These are phyloP conservation scores for Claviceps monticola DNA, from an alignment of 2,329 filamentous ascomycete genomes.

Conservation along the genomic window DNA sequence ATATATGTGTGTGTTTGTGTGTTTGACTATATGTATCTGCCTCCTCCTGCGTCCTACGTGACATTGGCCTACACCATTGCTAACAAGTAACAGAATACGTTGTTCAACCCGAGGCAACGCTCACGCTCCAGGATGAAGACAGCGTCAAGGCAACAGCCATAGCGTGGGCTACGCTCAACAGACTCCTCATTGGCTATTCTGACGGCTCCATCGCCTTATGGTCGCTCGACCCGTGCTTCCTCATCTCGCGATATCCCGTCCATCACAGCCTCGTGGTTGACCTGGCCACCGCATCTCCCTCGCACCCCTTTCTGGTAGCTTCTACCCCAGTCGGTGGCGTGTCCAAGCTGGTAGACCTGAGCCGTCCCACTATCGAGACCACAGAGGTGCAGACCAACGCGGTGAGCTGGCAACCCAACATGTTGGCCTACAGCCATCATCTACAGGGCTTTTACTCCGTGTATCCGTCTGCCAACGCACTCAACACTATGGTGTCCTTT, in stretches of 20 bases:
- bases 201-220: slow-evolving; percentile 44
- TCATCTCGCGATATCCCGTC: slow-evolving; percentile 38
- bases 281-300: slow-evolving; percentile 41
- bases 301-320: slow-evolving; percentile 40
- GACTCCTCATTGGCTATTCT: slow-evolving; percentile 39
- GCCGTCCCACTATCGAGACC: slow-evolving; percentile 35
- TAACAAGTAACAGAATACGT: background rate
- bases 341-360: slow-evolving; percentile 38
- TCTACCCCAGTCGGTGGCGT: slow-evolving; percentile 41
- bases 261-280: slow-evolving; percentile 41
- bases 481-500: slow-evolving; percentile 39
- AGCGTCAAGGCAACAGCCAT: slow-evolving; percentile 36
- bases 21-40: too few relatives aligned
- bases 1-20: slow-evolving; percentile 6
- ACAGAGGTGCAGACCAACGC: slow-evolving; percentile 38
- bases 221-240: slow-evolving; percentile 35
- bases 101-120: slow-evolving; percentile 15
- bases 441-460: slow-evolving; percentile 39
- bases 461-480: slow-evolving; percentile 37
- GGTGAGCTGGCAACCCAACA: slow-evolving; percentile 37
- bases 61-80: background rate
- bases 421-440: slow-evolving; percentile 41
- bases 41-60: too few relatives aligned
- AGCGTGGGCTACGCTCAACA: slow-evolving; percentile 41
- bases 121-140: slow-evolving; percentile 33